A percentile compares a stretch with the other conserved stretches of the same genome.
Evolutionary conservation across 371 early-diverging fungal species (phyloP).

Genomic region (Funneliformis caledonium): DNA sequence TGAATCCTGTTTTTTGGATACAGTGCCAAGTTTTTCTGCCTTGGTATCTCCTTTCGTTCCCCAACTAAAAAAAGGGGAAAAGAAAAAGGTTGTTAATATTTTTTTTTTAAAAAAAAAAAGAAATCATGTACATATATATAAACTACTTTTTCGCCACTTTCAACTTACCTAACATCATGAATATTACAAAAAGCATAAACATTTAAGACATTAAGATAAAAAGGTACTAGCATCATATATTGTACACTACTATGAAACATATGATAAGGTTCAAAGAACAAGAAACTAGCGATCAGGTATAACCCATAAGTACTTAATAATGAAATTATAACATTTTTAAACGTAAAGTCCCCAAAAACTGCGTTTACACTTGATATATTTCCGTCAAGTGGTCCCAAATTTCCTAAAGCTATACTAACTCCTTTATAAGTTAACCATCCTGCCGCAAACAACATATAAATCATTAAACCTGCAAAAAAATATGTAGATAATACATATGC

Average conservation of each 20-base stretch:
- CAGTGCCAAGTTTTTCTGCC: conserved; percentile 43
- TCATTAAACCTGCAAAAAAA: conserved; percentile 60
- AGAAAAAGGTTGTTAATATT: neutral
- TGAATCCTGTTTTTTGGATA: conserved; percentile 44
- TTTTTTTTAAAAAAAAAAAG: neutral
- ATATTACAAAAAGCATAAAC: conserved; percentile 93
- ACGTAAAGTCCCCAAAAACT: conserved; percentile 53
- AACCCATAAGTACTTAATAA: conserved; percentile 81
- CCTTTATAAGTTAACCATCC: conserved; percentile 60
- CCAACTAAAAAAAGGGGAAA: conserved; percentile 59
- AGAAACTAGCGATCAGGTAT: conserved; percentile 72
- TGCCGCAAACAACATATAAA: conserved; percentile 61
- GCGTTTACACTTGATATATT: conserved; percentile 35
- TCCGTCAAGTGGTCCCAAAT: neutral
- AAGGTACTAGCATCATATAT: conserved; percentile 83
- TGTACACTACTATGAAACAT: conserved; percentile 88
- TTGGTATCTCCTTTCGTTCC: conserved; percentile 87
- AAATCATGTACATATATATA: neutral
- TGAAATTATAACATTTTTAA: conserved; percentile 86
- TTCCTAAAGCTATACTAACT: conserved; percentile 45
- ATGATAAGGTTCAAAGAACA: conserved; percentile 93
- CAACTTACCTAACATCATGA: conserved; percentile 71
- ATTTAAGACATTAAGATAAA: conserved; percentile 83
- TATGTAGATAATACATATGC: conserved; percentile 59
- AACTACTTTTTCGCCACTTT: neutral